A percentile compares a stretch with the other conserved stretches of the same genome.
Conservation (phyloP, 352 stramenopile genomes). For the Pythium aquatile region DNA sequence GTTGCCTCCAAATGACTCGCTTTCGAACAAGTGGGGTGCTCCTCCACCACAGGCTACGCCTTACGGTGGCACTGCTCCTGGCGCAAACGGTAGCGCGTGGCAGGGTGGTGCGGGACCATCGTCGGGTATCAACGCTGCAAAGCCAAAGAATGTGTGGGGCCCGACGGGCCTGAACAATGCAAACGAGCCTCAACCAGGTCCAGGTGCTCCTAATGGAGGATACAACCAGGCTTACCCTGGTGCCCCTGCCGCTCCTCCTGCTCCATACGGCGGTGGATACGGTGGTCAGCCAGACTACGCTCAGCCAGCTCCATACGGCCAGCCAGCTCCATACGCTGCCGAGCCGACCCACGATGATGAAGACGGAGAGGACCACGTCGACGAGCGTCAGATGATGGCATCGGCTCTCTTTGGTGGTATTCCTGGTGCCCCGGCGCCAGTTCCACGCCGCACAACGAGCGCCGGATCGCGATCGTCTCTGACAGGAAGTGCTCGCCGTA, state of each 20-base stretch:
- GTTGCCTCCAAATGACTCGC: constrained; percentile 55
- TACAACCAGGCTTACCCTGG: constrained; percentile 34
- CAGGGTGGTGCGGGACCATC: constrained; percentile 34
- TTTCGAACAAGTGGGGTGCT: constrained; percentile 66
- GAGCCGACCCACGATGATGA: constrained; percentile 37
- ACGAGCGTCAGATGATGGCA: constrained; percentile 88
- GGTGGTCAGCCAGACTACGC: constrained; percentile 50
- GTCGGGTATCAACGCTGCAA: constrained; percentile 42
- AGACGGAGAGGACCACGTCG: constrained; percentile 52
- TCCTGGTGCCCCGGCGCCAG: constrained; percentile 58
- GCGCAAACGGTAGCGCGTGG: constrained; percentile 35
- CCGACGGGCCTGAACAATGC: constrained; percentile 67
- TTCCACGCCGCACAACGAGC: constrained; percentile 35
- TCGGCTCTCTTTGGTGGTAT: constrained; percentile 97
- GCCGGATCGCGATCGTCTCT: constrained; percentile 29
- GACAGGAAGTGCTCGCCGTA: constrained; percentile 35
- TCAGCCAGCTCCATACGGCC: constrained; percentile 23
- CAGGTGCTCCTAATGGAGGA: constrained; percentile 5
- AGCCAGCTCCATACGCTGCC: constrained; percentile 22
- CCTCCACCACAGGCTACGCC: constrained; percentile 26
- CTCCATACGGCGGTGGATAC: constrained; percentile 38
- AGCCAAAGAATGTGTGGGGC: constrained; percentile 85
- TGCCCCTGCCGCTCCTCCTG: constrained; percentile 19
- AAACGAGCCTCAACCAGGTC: constrained; percentile 14
- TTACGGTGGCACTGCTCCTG: constrained; percentile 19